Conservation (phyloP, 2,329 filamentous ascomycete species). For the Sporothrix sp. region DNA sequence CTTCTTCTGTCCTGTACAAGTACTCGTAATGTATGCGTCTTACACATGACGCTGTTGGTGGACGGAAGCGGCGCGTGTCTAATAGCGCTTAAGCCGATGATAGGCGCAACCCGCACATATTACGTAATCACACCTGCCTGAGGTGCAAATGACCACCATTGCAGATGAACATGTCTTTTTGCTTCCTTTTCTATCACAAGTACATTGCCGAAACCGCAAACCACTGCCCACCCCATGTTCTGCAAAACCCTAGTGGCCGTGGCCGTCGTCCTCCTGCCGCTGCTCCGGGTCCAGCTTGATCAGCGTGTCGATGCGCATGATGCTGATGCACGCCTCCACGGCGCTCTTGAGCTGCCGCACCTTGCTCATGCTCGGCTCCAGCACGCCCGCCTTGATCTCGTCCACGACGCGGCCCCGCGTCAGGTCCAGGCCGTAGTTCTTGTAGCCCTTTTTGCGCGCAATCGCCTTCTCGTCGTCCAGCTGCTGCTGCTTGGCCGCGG, state of each 20-base stretch:
- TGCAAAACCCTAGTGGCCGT: conserved; percentile 85
- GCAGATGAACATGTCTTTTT: not conserved
- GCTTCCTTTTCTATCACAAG: conserved; percentile 5
- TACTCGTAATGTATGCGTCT: too few relatives aligned
- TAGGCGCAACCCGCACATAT: conserved; percentile 14
- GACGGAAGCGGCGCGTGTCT: not conserved
- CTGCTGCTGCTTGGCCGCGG: conserved; percentile 28
- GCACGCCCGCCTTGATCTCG: conserved; percentile 84
- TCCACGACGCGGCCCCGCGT: conserved; percentile 84
- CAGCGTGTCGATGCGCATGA: conserved; percentile 98
- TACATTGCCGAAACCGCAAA: not conserved
- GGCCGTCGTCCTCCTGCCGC: conserved; percentile 67
- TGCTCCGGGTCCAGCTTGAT: conserved; percentile 95
- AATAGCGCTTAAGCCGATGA: conserved; percentile 17
- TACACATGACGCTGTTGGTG: not conserved
- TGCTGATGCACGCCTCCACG: conserved; percentile 95
- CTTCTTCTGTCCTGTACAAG: not conserved
- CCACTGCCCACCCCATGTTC: conserved; percentile 7
- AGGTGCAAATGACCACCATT: conserved; percentile 6
- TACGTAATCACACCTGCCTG: not conserved
- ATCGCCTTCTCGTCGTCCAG: conserved; percentile 76
- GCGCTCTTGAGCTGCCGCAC: conserved; percentile 96
- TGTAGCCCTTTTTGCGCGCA: conserved; percentile 92
- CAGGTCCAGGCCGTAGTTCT: conserved; percentile 95
- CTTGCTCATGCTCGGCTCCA: conserved; percentile 98